Base-by-base conservation (phyloP, 805 yeast genomes). In the Ogataea ganodermae region DNA sequence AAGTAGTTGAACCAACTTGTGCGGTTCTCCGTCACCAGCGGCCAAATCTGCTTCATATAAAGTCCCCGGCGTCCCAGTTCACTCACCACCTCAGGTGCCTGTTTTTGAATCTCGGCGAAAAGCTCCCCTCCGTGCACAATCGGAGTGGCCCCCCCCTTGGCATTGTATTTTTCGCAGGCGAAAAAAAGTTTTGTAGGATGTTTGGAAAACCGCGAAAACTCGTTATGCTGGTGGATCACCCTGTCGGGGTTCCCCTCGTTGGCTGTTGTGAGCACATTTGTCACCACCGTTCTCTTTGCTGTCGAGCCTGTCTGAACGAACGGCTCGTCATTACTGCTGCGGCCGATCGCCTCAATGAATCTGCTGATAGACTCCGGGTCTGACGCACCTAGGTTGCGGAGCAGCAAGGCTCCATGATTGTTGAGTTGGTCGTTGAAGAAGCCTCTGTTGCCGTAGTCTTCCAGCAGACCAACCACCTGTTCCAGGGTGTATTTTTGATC, bases 141-240 rank as follows among this genome's bases (percentile, higher is more conserved):
- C 14, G 72, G 71, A 16, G 71, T 67, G 30, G 58, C 67, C 18
- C 72, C 72, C 12, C 69, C 70, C 31, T 47, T 48, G 2, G 60
- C 63, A 13, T 48, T 46, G 33, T 48, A 52, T 22, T 52, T 55
- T 13, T 44, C 23, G 33, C 67, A 63, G 2, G 57, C 55, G 36
- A 65, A 65, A 35, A 53, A 55, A 27, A 64, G 48, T 4, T 50
- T 62, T 2, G 57, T 49, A 9, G 72, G 72, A 36, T 48, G 65
- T 21, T 52, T 50, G 7, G 48, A 51, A 43, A 64, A 68, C 35
- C 71, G 45, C 1, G 70, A 62, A 44, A 60, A 67, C 36, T 68
- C 71, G 44, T 65, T 66, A 51, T 68, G 72, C 42, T 67, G 71
- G 36, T 52, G 53, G 14, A 68, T 44, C 17, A 40, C 33, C 9